Percentiles rank a stretch among this genome's conserved stretches.
Evolutionary conservation across 345 rosid species (phyloP).

Genomic region (Ceriops zippeliana): DNA sequence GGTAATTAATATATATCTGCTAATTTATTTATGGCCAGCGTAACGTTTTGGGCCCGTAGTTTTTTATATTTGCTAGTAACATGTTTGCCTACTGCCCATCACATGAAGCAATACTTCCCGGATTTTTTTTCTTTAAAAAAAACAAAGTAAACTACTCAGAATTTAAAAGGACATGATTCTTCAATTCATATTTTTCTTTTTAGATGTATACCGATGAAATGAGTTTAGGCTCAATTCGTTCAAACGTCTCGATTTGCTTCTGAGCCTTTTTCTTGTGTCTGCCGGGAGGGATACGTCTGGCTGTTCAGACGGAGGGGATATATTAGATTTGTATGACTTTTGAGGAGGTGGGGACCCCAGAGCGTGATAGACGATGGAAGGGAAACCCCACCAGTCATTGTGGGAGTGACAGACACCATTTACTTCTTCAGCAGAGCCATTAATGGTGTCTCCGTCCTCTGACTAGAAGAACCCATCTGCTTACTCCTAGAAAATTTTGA

Average conservation of each 20-base stretch:
- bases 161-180: not conserved
- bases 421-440: slow-evolving; percentile 20
- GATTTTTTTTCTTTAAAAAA: not conserved
- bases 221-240: not conserved
- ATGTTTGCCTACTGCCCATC: slow-evolving; percentile 4
- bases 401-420: slow-evolving; percentile 29
- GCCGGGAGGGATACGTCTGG: too few species aligned
- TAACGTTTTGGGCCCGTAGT: not conserved
- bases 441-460: slow-evolving; percentile 15
- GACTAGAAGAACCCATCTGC: not conserved
- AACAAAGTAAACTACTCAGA: not conserved
- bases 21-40: slow-evolving; percentile 4
- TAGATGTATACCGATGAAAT: too few species aligned
- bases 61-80: not conserved
- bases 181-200: not conserved
- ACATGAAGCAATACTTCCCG: not conserved
- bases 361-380: not conserved
- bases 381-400: not conserved
- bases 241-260: too few species aligned
- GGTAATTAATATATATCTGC: not conserved
- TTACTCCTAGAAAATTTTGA: not conserved
- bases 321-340: not conserved
- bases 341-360: not conserved
- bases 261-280: too few species aligned
- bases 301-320: not conserved